Evolutionary conservation across 2,329 filamentous ascomycete genomes (phyloP).

Genomic region (Aspergillus floridensis): DNA sequence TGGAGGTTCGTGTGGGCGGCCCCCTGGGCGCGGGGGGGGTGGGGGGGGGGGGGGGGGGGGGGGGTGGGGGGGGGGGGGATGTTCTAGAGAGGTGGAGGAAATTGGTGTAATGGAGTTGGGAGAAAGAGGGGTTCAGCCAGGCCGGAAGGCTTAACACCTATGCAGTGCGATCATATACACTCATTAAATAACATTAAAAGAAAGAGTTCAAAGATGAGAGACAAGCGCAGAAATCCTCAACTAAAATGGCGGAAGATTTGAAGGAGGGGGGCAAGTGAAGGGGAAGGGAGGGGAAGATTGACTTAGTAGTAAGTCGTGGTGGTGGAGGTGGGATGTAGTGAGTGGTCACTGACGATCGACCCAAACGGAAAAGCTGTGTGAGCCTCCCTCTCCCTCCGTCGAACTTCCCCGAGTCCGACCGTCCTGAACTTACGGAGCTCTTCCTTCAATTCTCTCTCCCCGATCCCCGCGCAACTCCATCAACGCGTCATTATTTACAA

Average conservation of each 20-base stretch:
- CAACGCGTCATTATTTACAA: conserved; percentile 1
- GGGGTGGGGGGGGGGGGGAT: conserved; percentile 25
- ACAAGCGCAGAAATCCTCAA: conserved; percentile 3
- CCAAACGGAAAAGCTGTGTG: conserved; percentile 30
- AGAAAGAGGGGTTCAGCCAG: conserved; percentile 26
- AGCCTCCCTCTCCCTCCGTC: conserved; percentile 22
- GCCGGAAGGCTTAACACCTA: conserved; percentile 26
- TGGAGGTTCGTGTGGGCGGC: too few relatives aligned
- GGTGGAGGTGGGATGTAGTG: conserved; percentile 26
- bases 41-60: too few relatives aligned
- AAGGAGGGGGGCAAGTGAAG: conserved; percentile 8
- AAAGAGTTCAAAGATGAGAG: conserved; percentile 6
- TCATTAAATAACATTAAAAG: conserved; percentile 20
- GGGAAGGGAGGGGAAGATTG: neutral
- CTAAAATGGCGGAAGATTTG: conserved; percentile 1
- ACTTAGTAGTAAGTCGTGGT: neutral
- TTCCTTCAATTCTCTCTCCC: conserved; percentile 12
- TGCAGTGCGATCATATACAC: conserved; percentile 20
- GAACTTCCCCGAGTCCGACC: conserved; percentile 10
- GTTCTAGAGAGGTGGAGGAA: conserved; percentile 18
- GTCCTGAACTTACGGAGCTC: conserved; percentile 12
- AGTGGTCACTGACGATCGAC: conserved; percentile 18
- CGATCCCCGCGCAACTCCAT: conserved; percentile 7
- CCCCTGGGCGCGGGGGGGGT: too few relatives aligned
- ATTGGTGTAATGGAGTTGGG: conserved; percentile 16